phyloP scores from a whole-genome alignment of 2,329 filamentous ascomycete species.

The Pseudohalonectria lignicola region DNA sequence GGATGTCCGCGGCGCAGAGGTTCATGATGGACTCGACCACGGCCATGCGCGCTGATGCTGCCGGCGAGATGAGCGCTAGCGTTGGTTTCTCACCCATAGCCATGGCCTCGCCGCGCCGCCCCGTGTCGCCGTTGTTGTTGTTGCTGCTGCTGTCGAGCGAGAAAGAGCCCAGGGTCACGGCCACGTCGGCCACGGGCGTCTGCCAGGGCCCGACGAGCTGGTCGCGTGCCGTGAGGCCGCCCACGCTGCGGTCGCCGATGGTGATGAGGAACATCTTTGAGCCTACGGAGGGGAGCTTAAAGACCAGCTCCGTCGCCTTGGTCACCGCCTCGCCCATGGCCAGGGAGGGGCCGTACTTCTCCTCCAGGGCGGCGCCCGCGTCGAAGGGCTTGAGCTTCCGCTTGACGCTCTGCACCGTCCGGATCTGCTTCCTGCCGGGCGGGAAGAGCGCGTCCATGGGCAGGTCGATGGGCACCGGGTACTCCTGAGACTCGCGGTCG shows the following conservation, averaged over 20 bases:
- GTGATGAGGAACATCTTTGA: constrained; percentile 97
- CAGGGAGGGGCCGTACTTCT: constrained; percentile 45
- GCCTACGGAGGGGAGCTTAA: constrained; percentile 80
- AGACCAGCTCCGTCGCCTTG: constrained; percentile 69
- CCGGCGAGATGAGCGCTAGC: constrained; percentile 78
- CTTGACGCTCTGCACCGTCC: constrained; percentile 60
- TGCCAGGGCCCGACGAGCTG: constrained; percentile 98
- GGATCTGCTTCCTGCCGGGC: constrained; percentile 71
- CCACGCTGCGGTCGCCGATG: constrained; percentile 86
- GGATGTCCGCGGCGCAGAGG: constrained; percentile 62
- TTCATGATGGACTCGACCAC: constrained; percentile 92
- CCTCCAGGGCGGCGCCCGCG: constrained; percentile 50
- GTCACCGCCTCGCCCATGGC: constrained; percentile 40
- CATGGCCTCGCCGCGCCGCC: constrained; percentile 88
- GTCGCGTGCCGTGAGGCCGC: constrained; percentile 77
- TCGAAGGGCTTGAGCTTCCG: constrained; percentile 63
- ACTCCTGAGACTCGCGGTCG: constrained; percentile 65
- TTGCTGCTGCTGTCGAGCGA: constrained; percentile 31
- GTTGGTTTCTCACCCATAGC: constrained; percentile 90
- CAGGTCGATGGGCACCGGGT: constrained; percentile 74
- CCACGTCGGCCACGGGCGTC: constrained; percentile 84
- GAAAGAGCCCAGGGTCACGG: constrained; percentile 79
- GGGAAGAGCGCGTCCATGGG: constrained; percentile 85
- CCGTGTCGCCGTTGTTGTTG: constrained; percentile 33
- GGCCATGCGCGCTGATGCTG: constrained; percentile 89